Percentiles rank a stretch among this genome's conserved stretches.
Conservation (phyloP, 78 protist genomes). For the Guillardia theta region DNA sequence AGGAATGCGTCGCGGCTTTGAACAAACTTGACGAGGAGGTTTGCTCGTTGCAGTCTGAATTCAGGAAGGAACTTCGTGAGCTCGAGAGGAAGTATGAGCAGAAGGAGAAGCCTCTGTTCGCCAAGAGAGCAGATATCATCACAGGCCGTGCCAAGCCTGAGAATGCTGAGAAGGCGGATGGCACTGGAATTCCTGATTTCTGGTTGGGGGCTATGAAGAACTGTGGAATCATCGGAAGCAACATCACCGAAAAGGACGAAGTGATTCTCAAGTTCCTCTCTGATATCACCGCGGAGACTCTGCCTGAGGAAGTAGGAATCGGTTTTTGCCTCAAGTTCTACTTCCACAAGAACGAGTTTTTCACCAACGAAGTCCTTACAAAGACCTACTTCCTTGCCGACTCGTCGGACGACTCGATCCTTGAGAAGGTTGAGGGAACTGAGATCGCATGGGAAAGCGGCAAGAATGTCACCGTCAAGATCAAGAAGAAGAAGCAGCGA, state of each 20-base stretch:
- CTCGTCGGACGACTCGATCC: conserved; percentile 28
- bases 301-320: background rate
- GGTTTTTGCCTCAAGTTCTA: conserved; percentile 61
- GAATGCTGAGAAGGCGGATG: background rate
- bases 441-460: conserved; percentile 52
- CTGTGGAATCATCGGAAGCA: background rate
- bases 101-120: background rate
- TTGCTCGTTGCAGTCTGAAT: background rate
- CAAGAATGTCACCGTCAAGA: conserved; percentile 48
- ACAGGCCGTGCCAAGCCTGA: conserved; percentile 34
- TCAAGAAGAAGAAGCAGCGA: conserved; percentile 60
- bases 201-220: conserved; percentile 62
- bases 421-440: conserved; percentile 58
- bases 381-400: conserved; percentile 57
- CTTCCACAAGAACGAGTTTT: conserved; percentile 65
- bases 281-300: background rate
- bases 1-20: conserved; percentile 32
- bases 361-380: conserved; percentile 61
- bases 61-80: background rate
- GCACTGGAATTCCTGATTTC: conserved; percentile 55
- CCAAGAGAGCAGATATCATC: background rate
- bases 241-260: conserved; percentile 54
- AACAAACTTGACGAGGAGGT: background rate
- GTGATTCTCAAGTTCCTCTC: conserved; percentile 32
- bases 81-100: conserved; percentile 21